Conservation (phyloP, 768 basidiomycete species). For the Postia placenta region DNA sequence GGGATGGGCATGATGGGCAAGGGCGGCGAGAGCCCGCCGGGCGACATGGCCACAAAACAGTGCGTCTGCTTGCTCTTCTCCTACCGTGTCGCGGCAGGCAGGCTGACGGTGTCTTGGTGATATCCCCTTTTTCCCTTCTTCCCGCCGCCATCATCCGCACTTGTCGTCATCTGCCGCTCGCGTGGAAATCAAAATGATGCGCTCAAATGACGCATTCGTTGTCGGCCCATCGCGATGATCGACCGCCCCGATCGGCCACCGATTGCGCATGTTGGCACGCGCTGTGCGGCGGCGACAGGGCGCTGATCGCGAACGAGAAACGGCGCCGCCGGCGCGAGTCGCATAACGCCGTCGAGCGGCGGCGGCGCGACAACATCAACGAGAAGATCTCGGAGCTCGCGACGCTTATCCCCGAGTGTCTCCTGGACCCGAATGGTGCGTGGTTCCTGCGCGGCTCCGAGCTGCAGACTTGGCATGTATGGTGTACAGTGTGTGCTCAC, state of each 20-base stretch:
- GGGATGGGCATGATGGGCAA: conserved; percentile 16
- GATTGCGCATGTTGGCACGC: conserved; percentile 2
- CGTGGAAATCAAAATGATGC: too few relatives aligned
- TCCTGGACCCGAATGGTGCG: conserved; percentile 56
- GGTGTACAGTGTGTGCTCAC: too few relatives aligned
- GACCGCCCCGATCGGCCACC: too few relatives aligned
- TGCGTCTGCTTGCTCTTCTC: conserved; percentile 19
- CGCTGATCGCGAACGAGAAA: conserved; percentile 73
- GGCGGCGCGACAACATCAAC: conserved; percentile 89
- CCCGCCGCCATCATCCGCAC: background rate
- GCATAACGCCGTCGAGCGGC: conserved; percentile 89
- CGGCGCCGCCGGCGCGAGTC: conserved; percentile 73
- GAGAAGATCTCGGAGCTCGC: conserved; percentile 91
- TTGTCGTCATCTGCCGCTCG: too few relatives aligned
- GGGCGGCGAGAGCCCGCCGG: conserved; percentile 17
- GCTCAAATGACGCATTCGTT: background rate
- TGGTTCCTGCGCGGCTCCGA: background rate
- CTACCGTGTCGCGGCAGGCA: background rate
- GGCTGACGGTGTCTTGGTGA: conserved; percentile 8
- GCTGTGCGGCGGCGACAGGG: too few relatives aligned
- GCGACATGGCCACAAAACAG: conserved; percentile 34
- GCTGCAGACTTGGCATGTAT: background rate
- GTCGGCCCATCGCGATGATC: background rate
- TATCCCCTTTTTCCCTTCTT: background rate
- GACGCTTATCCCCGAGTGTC: conserved; percentile 80